phyloP scores from a whole-genome alignment of 306 rosid species.

The Herpetospermum pedunculosum region DNA sequence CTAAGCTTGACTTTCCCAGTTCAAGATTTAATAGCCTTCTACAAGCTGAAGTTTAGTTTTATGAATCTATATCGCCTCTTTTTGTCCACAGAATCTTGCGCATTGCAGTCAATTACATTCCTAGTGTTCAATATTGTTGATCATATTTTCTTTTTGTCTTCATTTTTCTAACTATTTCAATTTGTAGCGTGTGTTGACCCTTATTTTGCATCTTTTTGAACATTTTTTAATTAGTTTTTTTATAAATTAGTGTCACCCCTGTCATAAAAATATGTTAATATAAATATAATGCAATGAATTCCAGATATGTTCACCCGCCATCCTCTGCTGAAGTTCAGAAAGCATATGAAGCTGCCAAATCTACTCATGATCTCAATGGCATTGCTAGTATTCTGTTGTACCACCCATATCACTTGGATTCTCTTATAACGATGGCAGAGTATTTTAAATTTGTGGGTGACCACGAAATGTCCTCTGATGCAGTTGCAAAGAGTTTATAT shows the following conservation, averaged over 20 bases:
- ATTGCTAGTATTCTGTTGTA: slow-evolving; percentile 45
- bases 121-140: not conserved
- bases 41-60: not conserved
- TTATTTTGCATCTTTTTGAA: not conserved
- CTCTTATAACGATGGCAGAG: slow-evolving; percentile 82
- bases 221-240: not conserved
- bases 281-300: not conserved
- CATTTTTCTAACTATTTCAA: not conserved
- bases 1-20: not conserved
- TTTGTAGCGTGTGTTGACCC: not conserved
- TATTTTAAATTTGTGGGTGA: slow-evolving; percentile 84
- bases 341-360: slow-evolving; percentile 76
- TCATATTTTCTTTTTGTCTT: not conserved
- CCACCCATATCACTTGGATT: slow-evolving; percentile 78
- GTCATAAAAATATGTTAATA: not conserved
- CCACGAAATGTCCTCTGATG: slow-evolving; percentile 82
- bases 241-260: not conserved
- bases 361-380: slow-evolving; percentile 67
- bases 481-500: slow-evolving; percentile 65
- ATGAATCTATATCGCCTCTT: not conserved
- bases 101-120: too few species aligned
- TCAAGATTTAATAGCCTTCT: not conserved
- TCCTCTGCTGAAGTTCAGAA: slow-evolving; percentile 65
- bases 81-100: too few species aligned
- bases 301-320: slow-evolving; percentile 54